Evolutionary conservation across 1,284 basidiomycete genomes (phyloP).

Genomic region (Paramarasmius palmivorus): DNA sequence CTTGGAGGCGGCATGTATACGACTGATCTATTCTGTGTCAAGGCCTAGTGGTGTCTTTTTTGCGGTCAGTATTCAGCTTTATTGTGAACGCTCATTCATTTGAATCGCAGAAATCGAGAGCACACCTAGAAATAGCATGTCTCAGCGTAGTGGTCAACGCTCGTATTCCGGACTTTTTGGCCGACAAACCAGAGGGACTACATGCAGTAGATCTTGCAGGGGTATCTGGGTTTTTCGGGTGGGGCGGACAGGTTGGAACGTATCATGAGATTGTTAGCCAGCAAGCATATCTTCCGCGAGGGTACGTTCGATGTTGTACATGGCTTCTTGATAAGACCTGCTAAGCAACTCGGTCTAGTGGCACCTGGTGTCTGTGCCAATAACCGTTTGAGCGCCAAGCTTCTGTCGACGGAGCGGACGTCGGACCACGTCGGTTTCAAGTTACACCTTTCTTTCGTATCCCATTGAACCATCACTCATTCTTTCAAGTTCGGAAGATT

Average conservation of each 20-base stretch:
- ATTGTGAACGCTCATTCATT: background rate
- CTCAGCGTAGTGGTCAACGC: conserved; percentile 20
- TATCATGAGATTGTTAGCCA: conserved; percentile 31
- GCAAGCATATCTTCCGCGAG: conserved; percentile 33
- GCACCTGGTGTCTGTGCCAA: conserved; percentile 30
- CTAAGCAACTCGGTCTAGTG: conserved; percentile 7
- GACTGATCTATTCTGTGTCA: conserved; percentile 21
- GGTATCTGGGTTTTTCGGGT: conserved; percentile 22
- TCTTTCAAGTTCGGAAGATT: conserved; percentile 21
- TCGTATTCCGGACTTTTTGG: conserved; percentile 33
- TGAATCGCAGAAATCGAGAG: conserved; percentile 13
- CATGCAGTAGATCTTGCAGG: conserved; percentile 27
- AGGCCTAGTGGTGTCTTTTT: conserved; percentile 22
- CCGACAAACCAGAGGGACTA: conserved; percentile 29
- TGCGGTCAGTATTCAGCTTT: conserved; percentile 19
- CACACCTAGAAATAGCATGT: conserved; percentile 16
- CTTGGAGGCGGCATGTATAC: conserved; percentile 25
- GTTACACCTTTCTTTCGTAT: background rate
- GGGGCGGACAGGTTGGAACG: conserved; percentile 28
- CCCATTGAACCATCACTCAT: background rate
- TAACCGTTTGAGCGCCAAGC: conserved; percentile 31
- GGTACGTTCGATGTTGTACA: conserved; percentile 13
- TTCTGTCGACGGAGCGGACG: conserved; percentile 22
- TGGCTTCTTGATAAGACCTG: background rate
- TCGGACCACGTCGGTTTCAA: conserved; percentile 21